Conservation (phyloP, 2,329 filamentous ascomycete species). For the Trichoderma sp. region DNA sequence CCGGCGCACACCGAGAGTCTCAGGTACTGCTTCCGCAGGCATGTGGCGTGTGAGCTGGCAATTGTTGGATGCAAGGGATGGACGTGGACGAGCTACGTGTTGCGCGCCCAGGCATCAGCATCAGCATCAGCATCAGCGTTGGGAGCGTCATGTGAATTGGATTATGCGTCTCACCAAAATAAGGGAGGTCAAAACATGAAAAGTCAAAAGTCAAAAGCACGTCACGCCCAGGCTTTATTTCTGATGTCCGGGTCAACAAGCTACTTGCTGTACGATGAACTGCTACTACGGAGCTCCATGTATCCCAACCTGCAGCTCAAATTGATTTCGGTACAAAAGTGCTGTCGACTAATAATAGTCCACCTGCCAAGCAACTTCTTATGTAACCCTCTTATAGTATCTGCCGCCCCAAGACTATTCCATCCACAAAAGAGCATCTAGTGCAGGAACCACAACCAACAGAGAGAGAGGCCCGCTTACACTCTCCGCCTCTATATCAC, state of each 20-base stretch:
- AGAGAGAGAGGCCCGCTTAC: neutral
- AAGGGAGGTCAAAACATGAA: neutral
- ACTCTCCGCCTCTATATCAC: neutral
- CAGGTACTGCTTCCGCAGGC: neutral
- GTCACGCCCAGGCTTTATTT: neutral
- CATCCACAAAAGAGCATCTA: neutral
- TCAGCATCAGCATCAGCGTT: conserved; percentile 1
- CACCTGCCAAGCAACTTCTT: neutral
- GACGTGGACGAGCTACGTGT: neutral
- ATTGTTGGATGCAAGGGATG: neutral
- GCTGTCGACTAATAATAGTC: neutral
- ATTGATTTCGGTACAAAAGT: neutral
- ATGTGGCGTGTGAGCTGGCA: neutral
- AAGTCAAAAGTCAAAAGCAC: neutral
- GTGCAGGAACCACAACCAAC: neutral
- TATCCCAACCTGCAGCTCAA: neutral
- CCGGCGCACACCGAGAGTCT: conserved; percentile 1
- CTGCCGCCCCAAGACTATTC: neutral
- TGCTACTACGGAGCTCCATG: neutral
- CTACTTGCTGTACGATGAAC: neutral
- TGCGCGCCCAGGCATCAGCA: neutral
- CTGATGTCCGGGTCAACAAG: neutral
- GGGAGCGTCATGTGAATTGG: neutral
- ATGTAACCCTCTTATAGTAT: neutral
- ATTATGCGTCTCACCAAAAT: neutral